Evolutionary conservation across 1,284 basidiomycete genomes (phyloP), one percentile per base, ranked within the genome.

Genomic region (Xanthoconium separans): DNA sequence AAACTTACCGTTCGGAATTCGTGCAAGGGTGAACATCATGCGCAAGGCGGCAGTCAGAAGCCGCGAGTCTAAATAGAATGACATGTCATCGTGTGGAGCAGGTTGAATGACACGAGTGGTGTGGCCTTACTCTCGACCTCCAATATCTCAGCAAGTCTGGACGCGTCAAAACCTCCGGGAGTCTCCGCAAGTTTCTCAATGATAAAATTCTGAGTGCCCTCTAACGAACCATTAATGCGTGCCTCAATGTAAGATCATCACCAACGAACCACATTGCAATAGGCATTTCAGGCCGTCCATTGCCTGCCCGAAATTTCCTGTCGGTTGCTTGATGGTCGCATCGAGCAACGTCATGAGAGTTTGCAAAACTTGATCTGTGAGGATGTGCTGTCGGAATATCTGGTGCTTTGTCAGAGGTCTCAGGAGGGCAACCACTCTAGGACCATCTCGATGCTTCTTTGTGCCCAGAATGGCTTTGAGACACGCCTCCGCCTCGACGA

Each of bases 211-310:
- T 34, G 58, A 2, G 55, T 63, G 3, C 55, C 49, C 36, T 51
- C 64, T 67, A 11, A 44, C 0, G 4, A 18, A 15, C n/a, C 9
- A 31, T 64, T 3, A 62, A 39, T 12, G 2, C 5, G 27, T 27
- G 27, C 27, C 27, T 27, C 27, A 8, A 8, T 27, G 27, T 27
- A 39, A 6, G 2, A 44, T 9, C 11, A 29, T 5, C 34, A 22
- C 1, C 18, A 22, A 55, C 59, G 33, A 11, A 70, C 65, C 52
- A 12, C 53, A 65, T 12, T 58, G 50, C 48, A 65, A 31, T 7
- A 70, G 20, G 40, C 55, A 61, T 4, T 18, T 50, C 40, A 66
- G 22, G 4, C 60, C 62, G 4, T 67, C 55, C 66, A 69, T 66
- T 11, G 51, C 60, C 16, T 58, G 58, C 16, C 45, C 58, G 33